Evolutionary conservation across 2,329 filamentous ascomycete species (phyloP), one percentile per base, ranked within the genome.

Genomic region (Westerdykella aurantiaca): DNA sequence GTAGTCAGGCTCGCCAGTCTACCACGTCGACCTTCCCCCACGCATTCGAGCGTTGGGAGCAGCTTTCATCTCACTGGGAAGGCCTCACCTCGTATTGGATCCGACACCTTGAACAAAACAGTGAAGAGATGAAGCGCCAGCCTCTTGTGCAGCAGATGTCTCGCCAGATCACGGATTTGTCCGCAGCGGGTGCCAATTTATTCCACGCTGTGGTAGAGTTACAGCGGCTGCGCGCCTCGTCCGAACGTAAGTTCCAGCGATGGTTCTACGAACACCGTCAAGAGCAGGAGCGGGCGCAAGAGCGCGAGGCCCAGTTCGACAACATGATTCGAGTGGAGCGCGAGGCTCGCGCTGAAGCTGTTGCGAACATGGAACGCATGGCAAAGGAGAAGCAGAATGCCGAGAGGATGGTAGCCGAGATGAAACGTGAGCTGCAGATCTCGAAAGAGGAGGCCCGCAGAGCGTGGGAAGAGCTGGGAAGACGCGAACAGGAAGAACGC

Each of bases 31-130:
- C 84, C 0, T 97, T 98, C 53, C 93, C 93, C 0, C 93, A 97
- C 68, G 93, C 93, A 0, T 98, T 98, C 60, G 91, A 98, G 68
- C 80, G 93, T 47, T 98, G 93, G 93, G 93, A 98, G 65, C 91
- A 88, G 0, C 72, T 98, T 2, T 98, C 93, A 0, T 94, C 93
- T 5, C 91, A 97, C 57, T 98, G 93, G 93, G 93, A 98, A 66
- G 93, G 93, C 4, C 76, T 98, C 46, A 97, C 93, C 0, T 91
- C 88, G 46, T 97, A 95, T 69, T 98, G 93, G 91, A 93, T 98
- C 52, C 85, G 88, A 38, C 83, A 89, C 55, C 75, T 98, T 6
- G 88, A 98, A 68, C 83, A 93, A 63, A 95, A 95, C 62, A 85
- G 86, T 22, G 83, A 89, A 42, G 89, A 95, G 52, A 79, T 95